Percentiles rank a stretch among this genome's conserved stretches.
phyloP scores from a whole-genome alignment of 768 basidiomycete species.

The Pleurotus ostreatus region DNA sequence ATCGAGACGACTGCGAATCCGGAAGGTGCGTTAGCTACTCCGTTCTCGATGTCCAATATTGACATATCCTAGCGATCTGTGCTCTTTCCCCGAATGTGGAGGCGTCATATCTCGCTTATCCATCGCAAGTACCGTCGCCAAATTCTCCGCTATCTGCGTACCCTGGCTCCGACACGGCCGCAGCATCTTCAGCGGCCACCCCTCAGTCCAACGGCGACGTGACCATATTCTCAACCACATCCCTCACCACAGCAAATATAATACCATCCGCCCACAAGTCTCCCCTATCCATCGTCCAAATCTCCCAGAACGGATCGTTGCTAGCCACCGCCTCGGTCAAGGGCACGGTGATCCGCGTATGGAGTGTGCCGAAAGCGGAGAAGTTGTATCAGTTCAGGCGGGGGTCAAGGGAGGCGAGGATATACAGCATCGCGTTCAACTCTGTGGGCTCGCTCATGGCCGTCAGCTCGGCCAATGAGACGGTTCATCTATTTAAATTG shows the following conservation, averaged over 20 bases:
- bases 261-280: conserved; percentile 91
- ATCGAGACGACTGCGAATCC: conserved; percentile 97
- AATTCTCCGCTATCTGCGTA: conserved; percentile 35
- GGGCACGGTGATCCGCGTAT: conserved; percentile 96
- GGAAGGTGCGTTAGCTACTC: conserved; percentile 55
- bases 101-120: conserved; percentile 92
- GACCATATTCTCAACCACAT: conserved; percentile 89
- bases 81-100: conserved; percentile 93
- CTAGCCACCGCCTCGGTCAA: conserved; percentile 93
- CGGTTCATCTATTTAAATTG: conserved; percentile 95
- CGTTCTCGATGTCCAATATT: not conserved
- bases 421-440: conserved; percentile 84
- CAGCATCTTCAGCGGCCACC: conserved; percentile 33
- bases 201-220: conserved; percentile 63
- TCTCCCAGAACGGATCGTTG: conserved; percentile 84
- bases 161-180: conserved; percentile 27
- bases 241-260: conserved; percentile 89
- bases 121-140: conserved; percentile 82
- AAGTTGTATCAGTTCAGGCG: conserved; percentile 94
- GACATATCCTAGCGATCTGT: conserved; percentile 67
- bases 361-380: conserved; percentile 82
- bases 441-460: conserved; percentile 76
- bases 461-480: conserved; percentile 84
- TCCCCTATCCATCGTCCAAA: conserved; percentile 80
- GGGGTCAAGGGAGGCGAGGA: conserved; percentile 82